A percentile compares a stretch with the other conserved stretches of the same genome.
Evolutionary conservation across 108 stramenopile species (phyloP).

Genomic region (Cyclotella baltica): DNA sequence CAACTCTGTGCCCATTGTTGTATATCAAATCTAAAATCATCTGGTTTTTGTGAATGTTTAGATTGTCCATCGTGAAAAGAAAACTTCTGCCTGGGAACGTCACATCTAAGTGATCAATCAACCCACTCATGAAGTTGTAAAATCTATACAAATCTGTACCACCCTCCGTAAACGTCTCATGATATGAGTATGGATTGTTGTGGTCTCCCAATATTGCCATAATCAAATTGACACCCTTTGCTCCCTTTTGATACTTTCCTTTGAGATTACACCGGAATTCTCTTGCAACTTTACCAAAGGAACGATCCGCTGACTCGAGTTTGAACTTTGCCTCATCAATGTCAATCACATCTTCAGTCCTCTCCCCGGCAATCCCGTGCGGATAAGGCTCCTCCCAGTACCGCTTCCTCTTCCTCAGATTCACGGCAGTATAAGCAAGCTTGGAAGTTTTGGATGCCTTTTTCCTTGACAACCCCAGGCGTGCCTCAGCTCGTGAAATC

Average conservation of each 20-base stretch:
- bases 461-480: constrained; percentile 17
- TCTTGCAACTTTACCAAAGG: constrained; percentile 15
- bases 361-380: not conserved
- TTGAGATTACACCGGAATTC: constrained; percentile 1
- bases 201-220: constrained; percentile 29
- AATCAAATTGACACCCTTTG: constrained; percentile 21
- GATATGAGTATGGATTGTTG: constrained; percentile 5
- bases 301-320: constrained; percentile 19
- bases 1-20: constrained; percentile 22
- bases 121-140: constrained; percentile 20
- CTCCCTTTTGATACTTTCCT: constrained; percentile 18
- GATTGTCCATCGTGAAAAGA: constrained; percentile 42
- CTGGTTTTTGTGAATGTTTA: constrained; percentile 38
- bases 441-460: constrained; percentile 12
- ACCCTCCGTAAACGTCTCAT: constrained; percentile 8
- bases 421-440: not conserved
- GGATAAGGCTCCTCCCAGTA: constrained; percentile 13
- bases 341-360: constrained; percentile 26
- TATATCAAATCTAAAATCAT: constrained; percentile 21
- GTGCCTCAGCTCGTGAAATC: constrained; percentile 13
- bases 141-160: constrained; percentile 30
- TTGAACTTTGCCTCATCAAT: constrained; percentile 28
- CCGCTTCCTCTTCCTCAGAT: not conserved
- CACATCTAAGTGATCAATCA: constrained; percentile 10
- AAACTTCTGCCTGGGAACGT: constrained; percentile 6